Base-by-base conservation (phyloP, 768 basidiomycete species). In the Tulasnella sp. region DNA sequence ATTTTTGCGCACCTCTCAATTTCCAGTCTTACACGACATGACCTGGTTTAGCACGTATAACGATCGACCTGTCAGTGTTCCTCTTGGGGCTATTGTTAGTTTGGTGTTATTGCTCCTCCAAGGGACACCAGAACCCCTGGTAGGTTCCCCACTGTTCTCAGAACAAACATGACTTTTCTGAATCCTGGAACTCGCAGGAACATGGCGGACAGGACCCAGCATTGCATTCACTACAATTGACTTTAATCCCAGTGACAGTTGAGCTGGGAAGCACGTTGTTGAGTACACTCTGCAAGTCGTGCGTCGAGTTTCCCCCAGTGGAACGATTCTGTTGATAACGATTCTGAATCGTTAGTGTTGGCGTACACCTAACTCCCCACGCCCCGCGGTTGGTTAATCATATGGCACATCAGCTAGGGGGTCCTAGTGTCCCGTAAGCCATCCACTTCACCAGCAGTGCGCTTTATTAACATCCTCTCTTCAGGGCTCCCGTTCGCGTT, bases 381-480 rank as follows among this genome's bases (percentile, higher is more conserved):
- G 51, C 71, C 1, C 67, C 76, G n/a, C 76, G 72, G 46, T 53
- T 90, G n/a, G 63, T 77, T 14, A 72, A 73, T 19, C 69, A 73
- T 40, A 64, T 89, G 17, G 67, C 73, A 2, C 78, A 74, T 62
- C 84, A 81, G 58, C 69, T 89, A 0, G 86, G 89, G 65, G 77
- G 76, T 58, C 69, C 71, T 11, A 67, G 68, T 17, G 68, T 72
- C 11, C 39, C 19, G 59, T 60, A 34, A 49, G 55, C 31, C 17
- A 23, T 42, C 39, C 49, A 39, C 71, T 83, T 84, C 66, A 63
- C 78, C 19, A 29, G 15, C n/a, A 9, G 25, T 51, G 21, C 49
- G 12, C 21, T 51, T 11, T 58, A 29, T 51, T 23, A 32, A 21
- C 19, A 25, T 8, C n/a, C 5, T n/a, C n/a, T n/a, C 32, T 29